Evolutionary conservation across 1,284 basidiomycete species (phyloP), one percentile per base, ranked within the genome.

Genomic region (Neonothopanus nambi): DNA sequence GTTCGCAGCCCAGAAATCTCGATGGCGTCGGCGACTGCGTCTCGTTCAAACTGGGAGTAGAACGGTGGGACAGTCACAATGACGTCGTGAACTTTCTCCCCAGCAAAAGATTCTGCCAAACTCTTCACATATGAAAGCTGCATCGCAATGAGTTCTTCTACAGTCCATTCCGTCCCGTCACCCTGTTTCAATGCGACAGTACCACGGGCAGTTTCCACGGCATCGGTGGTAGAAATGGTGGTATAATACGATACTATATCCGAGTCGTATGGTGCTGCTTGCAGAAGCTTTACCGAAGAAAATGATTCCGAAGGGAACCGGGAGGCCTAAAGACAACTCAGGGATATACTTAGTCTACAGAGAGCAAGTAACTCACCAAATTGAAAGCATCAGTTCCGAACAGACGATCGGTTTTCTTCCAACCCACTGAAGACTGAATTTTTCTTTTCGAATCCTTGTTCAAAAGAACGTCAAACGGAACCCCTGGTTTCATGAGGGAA

Each of bases 371-470:
- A 81, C 89, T 63, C 67, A 95, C 94, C 58, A 95, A 73, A 69
- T 89, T 91, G 62, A 85, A 87, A 5, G 92, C 95, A 68, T 98
- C 95, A 28, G 82, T 76, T 3, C 94, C 93, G 72, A 98, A 95
- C 33, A 95, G 72, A 54, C 95, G 78, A 66, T 98, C 95, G 15
- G 85, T 83, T 60, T 82, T 81, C 74, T 93, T 95, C 91, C 90
- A 96, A 28, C 80, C 89, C 0, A 98, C 91, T 1, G 88, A 85
- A 20, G 91, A 85, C 62, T 91, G 89, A 49, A 98, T 93, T 75
- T 99, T 99, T 59, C 96, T 81, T 75, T 98, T 98, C 38, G 93
- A 96, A 70, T 98, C 96, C 67, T 93, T 91, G 73, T 97, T 95
- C 47, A 99, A 78, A 33, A 99, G 79, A 28, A 99, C 93, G 71